Base-by-base conservation (phyloP, 225 moss, liverwort and hornwort species). In the Rhytidiadelphus loreus region DNA sequence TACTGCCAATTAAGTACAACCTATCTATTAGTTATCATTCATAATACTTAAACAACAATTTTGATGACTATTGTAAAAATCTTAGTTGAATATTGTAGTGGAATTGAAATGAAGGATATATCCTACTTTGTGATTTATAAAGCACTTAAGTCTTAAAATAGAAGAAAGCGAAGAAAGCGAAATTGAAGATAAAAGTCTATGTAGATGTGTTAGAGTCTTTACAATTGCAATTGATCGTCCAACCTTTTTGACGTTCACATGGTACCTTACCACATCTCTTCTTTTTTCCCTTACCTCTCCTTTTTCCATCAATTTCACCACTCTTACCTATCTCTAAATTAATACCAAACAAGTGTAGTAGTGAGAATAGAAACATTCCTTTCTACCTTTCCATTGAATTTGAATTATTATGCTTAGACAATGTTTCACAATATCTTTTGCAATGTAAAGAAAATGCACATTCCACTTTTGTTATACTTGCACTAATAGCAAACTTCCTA, bases 211-310 rank as follows among this genome's bases (percentile, higher is more conserved):
- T 13, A 41, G 37, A 88, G 70, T 89, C 64, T 86, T 90, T 89
- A 93, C 89, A 48, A 86, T 91, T 55, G 25, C 91, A 93, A 5
- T 93, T 90, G 59, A 92, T 89, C 5, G 12, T 89, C 91, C 91
- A 93, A 84, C 86, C 70, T 71, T 86, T 87, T 32, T 14, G 29
- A 77, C 33, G 33, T 39, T 77, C 52, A 82, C 90, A 90, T 21
- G 70, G 82, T 61, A 80, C 43, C 89, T 70, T 86, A 75, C 61
- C 50, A 85, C 89, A 84, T 79, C 23, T 77, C 41, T 86, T 90
- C 24, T 81, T 80, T 26, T 85, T 78, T 7, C 77, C 76, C 13
- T 78, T 87, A 76, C 81, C 21, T 85, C 68, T 33, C 18, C 43
- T 4, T 61, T 89, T 84, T 17, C 44, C 81, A 66, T 87, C 35